phyloP scores from a whole-genome alignment of 495 filamentous ascomycete species.

The Aspergillus egyptiacus region DNA sequence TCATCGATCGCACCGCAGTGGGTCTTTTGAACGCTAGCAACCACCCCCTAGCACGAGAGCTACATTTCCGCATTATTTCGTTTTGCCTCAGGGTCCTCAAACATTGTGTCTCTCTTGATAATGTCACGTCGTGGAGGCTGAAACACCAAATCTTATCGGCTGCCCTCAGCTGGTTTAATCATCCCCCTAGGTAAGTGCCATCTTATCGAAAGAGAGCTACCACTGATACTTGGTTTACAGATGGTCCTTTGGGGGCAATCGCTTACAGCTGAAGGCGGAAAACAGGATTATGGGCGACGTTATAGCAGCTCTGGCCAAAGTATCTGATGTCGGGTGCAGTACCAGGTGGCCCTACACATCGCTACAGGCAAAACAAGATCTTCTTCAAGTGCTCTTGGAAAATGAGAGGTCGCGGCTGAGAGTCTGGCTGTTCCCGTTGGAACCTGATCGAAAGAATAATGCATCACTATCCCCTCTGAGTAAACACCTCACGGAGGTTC shows the following conservation, averaged over 20 bases:
- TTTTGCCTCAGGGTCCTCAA: slow-evolving; percentile 73
- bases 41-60: slow-evolving; percentile 85
- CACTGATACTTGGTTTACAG: slow-evolving; percentile 25
- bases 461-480: slow-evolving; percentile 33
- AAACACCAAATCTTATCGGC: slow-evolving; percentile 86
- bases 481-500: slow-evolving; percentile 30
- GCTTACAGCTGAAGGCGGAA: slow-evolving; percentile 89
- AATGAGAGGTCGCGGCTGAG: slow-evolving; percentile 78
- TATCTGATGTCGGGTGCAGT: slow-evolving; percentile 51
- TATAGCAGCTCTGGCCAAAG: slow-evolving; percentile 50
- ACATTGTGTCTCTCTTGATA: slow-evolving; percentile 57
- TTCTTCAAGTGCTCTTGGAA: slow-evolving; percentile 70
- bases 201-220: neutral
- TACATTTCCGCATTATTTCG: slow-evolving; percentile 79
- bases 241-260: slow-evolving; percentile 95
- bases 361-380: slow-evolving; percentile 69
- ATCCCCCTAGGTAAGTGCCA: slow-evolving; percentile 54
- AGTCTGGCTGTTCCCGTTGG: slow-evolving; percentile 86
- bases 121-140: slow-evolving; percentile 60
- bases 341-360: slow-evolving; percentile 52
- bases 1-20: slow-evolving; percentile 69
- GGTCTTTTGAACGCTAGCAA: slow-evolving; percentile 60
- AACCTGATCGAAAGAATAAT: slow-evolving; percentile 57
- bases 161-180: slow-evolving; percentile 79
- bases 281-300: slow-evolving; percentile 76